Evolutionary conservation across 176 grass and related monocot genomes (phyloP).

Genomic region (Musa troglodytarum): DNA sequence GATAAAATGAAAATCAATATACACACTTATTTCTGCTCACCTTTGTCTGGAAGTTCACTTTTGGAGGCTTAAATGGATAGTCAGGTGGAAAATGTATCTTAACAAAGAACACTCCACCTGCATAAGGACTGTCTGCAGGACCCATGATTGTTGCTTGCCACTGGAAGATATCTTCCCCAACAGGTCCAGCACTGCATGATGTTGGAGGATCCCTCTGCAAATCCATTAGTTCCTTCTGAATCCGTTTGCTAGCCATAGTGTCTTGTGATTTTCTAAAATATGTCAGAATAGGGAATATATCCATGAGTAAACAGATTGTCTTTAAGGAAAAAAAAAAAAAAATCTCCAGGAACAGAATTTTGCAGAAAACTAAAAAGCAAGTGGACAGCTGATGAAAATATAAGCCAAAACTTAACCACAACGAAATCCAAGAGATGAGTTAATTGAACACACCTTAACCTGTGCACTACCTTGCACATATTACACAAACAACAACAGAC

Average conservation of each 20-base stretch:
- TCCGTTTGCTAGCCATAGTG: background rate
- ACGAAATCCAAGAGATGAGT: too few species aligned
- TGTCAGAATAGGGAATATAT: too few species aligned
- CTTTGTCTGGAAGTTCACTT: slow-evolving; percentile 3
- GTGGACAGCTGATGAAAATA: too few species aligned
- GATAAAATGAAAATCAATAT: too few species aligned
- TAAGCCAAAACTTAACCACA: too few species aligned
- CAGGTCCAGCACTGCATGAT: slow-evolving; percentile 1
- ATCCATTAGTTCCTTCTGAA: slow-evolving; percentile 2
- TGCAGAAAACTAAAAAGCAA: too few species aligned
- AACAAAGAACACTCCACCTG: background rate
- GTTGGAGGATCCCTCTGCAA: slow-evolving; percentile 1
- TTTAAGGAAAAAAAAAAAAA: too few species aligned
- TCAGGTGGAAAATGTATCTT: background rate
- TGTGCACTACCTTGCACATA: too few species aligned
- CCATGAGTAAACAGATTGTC: too few species aligned
- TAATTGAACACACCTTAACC: too few species aligned
- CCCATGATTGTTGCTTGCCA: background rate
- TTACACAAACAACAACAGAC: too few species aligned
- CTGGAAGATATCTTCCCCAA: background rate
- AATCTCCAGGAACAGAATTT: too few species aligned
- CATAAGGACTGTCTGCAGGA: background rate
- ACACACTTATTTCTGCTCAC: background rate
- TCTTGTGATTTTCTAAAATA: background rate
- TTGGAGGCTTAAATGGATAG: slow-evolving; percentile 3